Evolutionary conservation across 345 rosid genomes (phyloP).

Genomic region (Sisymbrium irio): DNA sequence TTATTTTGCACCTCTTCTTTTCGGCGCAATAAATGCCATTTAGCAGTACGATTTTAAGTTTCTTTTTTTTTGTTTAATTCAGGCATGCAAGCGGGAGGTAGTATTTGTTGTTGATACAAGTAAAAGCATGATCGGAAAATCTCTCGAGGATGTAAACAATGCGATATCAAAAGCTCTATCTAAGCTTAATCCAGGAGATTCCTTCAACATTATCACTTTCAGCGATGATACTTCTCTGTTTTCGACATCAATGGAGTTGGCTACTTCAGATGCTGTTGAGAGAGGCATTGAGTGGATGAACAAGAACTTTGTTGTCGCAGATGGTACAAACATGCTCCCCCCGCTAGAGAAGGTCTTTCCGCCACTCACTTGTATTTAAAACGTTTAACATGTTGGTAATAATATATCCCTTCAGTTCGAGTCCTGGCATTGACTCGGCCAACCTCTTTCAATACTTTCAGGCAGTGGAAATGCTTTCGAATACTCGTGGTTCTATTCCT

Average conservation of each 20-base stretch:
- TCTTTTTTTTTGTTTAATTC: slow-evolving; percentile 8
- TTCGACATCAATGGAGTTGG: slow-evolving; percentile 67
- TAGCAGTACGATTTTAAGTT: slow-evolving; percentile 4
- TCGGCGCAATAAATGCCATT: background rate
- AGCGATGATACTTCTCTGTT: slow-evolving; percentile 62
- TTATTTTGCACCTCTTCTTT: background rate
- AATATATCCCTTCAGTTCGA: background rate
- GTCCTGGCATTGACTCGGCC: slow-evolving; percentile 2
- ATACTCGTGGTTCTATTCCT: slow-evolving; percentile 60
- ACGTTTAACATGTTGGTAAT: background rate
- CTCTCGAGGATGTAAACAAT: slow-evolving; percentile 61
- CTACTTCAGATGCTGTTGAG: slow-evolving; percentile 56
- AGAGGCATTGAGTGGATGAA: slow-evolving; percentile 69
- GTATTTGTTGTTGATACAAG: slow-evolving; percentile 87
- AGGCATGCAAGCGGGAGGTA: slow-evolving; percentile 77
- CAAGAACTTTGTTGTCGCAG: slow-evolving; percentile 56
- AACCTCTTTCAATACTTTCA: slow-evolving; percentile 40
- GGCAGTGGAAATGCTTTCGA: slow-evolving; percentile 86
- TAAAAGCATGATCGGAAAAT: slow-evolving; percentile 81
- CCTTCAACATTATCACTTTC: slow-evolving; percentile 79
- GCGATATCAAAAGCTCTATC: slow-evolving; percentile 58
- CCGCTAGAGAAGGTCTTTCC: slow-evolving; percentile 70
- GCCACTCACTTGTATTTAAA: slow-evolving; percentile 11
- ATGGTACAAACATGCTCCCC: slow-evolving; percentile 65
- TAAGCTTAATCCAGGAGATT: slow-evolving; percentile 64